Evolutionary conservation across 495 filamentous ascomycete genomes (phyloP).

Genomic region (Mycothermus thermophilus): DNA sequence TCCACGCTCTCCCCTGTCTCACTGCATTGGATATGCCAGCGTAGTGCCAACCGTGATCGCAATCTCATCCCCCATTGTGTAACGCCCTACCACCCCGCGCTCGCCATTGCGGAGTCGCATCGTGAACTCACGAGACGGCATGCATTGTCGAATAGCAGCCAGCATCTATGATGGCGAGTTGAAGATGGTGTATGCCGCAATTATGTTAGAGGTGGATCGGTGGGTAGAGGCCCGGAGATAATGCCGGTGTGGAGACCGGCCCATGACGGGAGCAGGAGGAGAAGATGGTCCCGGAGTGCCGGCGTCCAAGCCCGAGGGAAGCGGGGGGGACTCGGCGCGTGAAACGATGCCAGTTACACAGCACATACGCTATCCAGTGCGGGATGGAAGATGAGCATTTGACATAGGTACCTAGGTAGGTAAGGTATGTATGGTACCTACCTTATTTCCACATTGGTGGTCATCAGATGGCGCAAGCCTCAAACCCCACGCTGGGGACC

Average conservation of each 20-base stretch:
- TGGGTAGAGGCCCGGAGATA: neutral
- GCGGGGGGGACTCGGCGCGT: too few species aligned
- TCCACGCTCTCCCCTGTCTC: too few species aligned
- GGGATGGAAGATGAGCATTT: neutral
- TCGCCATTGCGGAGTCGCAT: neutral
- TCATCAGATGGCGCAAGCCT: neutral
- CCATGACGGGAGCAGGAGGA: neutral
- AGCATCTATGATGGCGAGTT: conserved; percentile 6
- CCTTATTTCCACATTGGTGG: too few species aligned
- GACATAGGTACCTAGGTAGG: neutral
- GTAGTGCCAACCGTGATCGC: too few species aligned
- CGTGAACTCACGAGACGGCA: neutral
- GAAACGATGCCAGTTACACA: too few species aligned
- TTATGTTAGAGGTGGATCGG: neutral
- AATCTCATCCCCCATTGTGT: too few species aligned
- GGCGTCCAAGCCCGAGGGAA: too few species aligned
- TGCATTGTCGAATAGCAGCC: conserved; percentile 2
- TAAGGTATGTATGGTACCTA: too few species aligned
- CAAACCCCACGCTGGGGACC: neutral
- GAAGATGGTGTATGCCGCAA: conserved; percentile 1
- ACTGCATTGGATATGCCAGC: too few species aligned
- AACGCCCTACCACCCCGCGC: too few species aligned
- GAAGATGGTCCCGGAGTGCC: too few species aligned
- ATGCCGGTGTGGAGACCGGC: neutral
- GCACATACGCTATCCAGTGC: too few species aligned